Conservation (phyloP, 805 yeast species). For the Ogataea neopini region DNA sequence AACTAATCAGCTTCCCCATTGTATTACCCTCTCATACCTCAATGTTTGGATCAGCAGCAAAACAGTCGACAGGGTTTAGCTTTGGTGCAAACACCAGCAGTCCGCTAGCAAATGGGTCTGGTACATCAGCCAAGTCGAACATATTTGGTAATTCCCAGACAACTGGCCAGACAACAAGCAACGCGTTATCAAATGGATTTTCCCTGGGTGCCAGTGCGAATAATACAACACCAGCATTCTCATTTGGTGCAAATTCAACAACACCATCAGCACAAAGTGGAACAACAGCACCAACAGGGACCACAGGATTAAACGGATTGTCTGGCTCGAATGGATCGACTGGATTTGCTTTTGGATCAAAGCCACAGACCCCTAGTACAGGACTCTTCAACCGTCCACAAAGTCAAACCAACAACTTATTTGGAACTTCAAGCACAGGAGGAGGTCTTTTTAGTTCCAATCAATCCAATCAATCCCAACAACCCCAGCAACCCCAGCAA, state of each 20-base stretch:
- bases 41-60: constrained; percentile 30
- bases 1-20: background rate
- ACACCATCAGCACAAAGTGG: constrained; percentile 4
- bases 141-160: constrained; percentile 31
- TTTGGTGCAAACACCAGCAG: constrained; percentile 21
- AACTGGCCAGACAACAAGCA: constrained; percentile 23
- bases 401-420: background rate
- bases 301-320: no score
- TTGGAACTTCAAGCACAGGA: background rate
- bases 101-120: constrained; percentile 6
- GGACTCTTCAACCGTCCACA: constrained; percentile 7
- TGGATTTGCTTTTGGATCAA: constrained; percentile 15
- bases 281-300: background rate
- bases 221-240: constrained; percentile 7
- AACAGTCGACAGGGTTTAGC: constrained; percentile 24
- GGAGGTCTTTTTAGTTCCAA: background rate
- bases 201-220: constrained; percentile 17
- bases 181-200: constrained; percentile 18
- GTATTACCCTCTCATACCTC: background rate
- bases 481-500: constrained; percentile 8
- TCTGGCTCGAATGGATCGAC: constrained; percentile 8
- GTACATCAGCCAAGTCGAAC: constrained; percentile 14
- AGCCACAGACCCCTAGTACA: constrained; percentile 8
- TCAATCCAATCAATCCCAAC: background rate
- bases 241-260: constrained; percentile 20